A percentile compares a stretch with the other conserved stretches of the same genome.
Evolutionary conservation across 208 protist species (phyloP).

Genomic region (Leishmania mexicana): DNA sequence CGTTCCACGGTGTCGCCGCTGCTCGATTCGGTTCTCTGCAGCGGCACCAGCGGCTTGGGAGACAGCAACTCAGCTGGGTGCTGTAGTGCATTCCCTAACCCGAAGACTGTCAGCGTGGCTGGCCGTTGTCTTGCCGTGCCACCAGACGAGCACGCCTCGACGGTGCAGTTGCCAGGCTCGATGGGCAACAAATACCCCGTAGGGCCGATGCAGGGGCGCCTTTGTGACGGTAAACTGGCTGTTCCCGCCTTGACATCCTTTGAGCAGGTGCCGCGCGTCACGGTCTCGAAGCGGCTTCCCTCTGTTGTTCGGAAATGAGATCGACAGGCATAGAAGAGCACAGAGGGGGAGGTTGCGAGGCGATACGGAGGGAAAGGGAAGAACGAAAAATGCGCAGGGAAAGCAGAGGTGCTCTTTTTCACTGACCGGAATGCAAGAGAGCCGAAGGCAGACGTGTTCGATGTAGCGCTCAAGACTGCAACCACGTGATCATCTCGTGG

Average conservation of each 20-base stretch:
- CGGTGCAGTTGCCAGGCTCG: background rate
- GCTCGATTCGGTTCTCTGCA: background rate
- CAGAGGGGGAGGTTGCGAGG: background rate
- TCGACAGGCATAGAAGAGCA: background rate
- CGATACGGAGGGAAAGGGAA: background rate
- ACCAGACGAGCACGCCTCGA: background rate
- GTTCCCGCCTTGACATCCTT: background rate
- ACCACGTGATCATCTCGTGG: background rate
- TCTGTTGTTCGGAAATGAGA: background rate
- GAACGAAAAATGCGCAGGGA: background rate
- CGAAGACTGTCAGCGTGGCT: background rate
- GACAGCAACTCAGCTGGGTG: background rate
- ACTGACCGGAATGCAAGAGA: background rate
- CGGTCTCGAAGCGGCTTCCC: background rate
- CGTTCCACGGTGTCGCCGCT: background rate
- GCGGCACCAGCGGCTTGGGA: background rate
- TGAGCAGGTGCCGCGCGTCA: background rate
- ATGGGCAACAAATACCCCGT: background rate
- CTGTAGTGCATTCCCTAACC: background rate
- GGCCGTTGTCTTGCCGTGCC: background rate
- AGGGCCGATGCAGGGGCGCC: constrained; percentile 2
- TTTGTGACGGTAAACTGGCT: background rate
- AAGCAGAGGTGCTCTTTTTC: background rate
- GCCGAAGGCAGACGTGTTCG: background rate
- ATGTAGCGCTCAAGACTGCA: background rate